Base-by-base conservation (phyloP, 2,329 filamentous ascomycete species). In the Fusarium subglutinans region DNA sequence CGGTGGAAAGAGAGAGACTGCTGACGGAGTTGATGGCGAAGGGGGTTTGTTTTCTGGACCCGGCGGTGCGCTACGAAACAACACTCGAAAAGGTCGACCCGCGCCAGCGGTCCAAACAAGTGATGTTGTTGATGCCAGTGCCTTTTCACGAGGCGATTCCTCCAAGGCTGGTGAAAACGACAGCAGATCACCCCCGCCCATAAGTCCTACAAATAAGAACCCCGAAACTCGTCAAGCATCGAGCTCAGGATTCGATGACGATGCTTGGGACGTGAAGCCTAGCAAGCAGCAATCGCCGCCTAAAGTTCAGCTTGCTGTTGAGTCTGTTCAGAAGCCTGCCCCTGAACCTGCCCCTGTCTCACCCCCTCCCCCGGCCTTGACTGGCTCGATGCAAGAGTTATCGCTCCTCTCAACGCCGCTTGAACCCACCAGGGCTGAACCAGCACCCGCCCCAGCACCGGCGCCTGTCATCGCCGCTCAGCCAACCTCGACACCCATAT, bases 191-290 rank as follows among this genome's bases (percentile, higher is more conserved):
- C 64, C 77, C 30, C 44, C 74, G 24, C 63, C 75, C 8, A 61
- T 70, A 22, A 79, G 78, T 57, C 68, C 78, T 9, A 40, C 82
- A 78, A 69, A 81, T 79, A 68, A 82, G 79, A 68, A 70, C 18
- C 75, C 79, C 43, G 81, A 79, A 57, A 64, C 75, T 58, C 75
- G 73, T 35, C 73, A 69, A 62, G 45, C 69, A 43, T 33, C 69
- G 20, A 75, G 76, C 35, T 85, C 87, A 67, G 94, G 94, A 6
- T 98, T 98, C 79, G 96, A 99, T 58, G 96, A 98, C 79, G 94
- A 98, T 85, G 96, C 96, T 14, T 99, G 96, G 96, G 94, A 97
- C 78, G 92, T 98, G 56, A 98, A 98, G 84, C 94, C 94, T 24
- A 89, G 92, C 20, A 92, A 91, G 80, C 89, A 91, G 72, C 82